These are phyloP conservation scores for Podospora didyma DNA, from an alignment of 495 filamentous ascomycete genomes.

Conservation along the genomic window DNA sequence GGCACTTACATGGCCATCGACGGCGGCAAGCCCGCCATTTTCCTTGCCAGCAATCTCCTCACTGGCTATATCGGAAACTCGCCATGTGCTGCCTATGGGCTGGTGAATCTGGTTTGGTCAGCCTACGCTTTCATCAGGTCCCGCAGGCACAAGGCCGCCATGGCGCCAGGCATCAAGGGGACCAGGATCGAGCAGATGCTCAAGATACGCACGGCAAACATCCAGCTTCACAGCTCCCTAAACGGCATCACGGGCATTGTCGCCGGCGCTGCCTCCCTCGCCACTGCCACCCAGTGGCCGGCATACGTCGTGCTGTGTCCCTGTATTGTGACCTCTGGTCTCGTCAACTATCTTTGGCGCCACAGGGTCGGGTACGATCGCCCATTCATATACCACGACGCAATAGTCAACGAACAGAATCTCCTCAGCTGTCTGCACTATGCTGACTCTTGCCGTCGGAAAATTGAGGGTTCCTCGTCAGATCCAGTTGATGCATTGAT, in stretches of 20 bases:
- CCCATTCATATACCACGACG: slow-evolving; percentile 19
- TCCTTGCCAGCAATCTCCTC: slow-evolving; percentile 42
- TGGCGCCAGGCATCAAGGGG: slow-evolving; percentile 12
- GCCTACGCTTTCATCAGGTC: slow-evolving; percentile 35
- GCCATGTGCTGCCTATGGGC: slow-evolving; percentile 39
- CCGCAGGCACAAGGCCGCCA: slow-evolving; percentile 25
- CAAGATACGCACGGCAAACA: slow-evolving; percentile 29
- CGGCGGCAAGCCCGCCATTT: slow-evolving; percentile 39
- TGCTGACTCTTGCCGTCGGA: too few species aligned
- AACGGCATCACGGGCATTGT: slow-evolving; percentile 42
- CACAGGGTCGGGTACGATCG: slow-evolving; percentile 44
- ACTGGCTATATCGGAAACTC: slow-evolving; percentile 49
- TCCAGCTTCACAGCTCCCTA: slow-evolving; percentile 39
- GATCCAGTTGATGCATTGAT: too few species aligned
- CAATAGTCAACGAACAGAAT: too few species aligned
- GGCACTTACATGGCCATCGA: slow-evolving; percentile 50
- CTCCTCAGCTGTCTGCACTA: too few species aligned
- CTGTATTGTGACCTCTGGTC: slow-evolving; percentile 40
- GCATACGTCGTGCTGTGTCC: slow-evolving; percentile 48
- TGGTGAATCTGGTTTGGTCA: slow-evolving; percentile 45
- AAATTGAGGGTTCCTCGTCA: too few species aligned
- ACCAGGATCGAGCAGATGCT: slow-evolving; percentile 21
- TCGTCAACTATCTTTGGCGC: slow-evolving; percentile 46
- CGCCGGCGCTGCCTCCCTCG: slow-evolving; percentile 47
- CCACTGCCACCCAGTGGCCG: slow-evolving; percentile 47